Base-by-base conservation (phyloP, 2,329 filamentous ascomycete genomes). In the Fusarium subglutinans region DNA sequence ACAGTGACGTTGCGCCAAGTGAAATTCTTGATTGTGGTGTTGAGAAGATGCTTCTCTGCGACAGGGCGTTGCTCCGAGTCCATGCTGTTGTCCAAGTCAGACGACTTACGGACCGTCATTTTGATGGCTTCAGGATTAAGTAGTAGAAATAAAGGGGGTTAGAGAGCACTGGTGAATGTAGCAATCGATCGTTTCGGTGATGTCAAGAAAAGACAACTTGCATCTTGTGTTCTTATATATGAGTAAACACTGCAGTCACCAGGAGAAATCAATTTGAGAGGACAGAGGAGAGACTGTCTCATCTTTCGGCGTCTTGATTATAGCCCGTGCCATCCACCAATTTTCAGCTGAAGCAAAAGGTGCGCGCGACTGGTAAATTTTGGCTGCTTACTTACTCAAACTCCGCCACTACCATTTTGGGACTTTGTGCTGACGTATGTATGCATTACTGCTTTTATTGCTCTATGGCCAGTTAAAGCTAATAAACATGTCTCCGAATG, bases 1-100 rank as follows among this genome's bases (percentile, higher is more conserved):
- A 95, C 93, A 0, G 87, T 90, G 57, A 95, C 84, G 61, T 87
- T 85, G 53, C 86, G 84, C 93, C 93, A 96, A 8, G 89, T 86
- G 73, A 94, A 90, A 75, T 82, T 89, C 35, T 86, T 84, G 45
- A 95, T 89, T 1, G 87, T 88, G 22, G 87, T 87, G 82, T 95
- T 95, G 50, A 84, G 82, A 28, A 93, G 83, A 73, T 91, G 87
- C 51, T 86, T 85, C 50, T 84, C 81, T 26, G 79, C 78, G n/a
- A 78, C 76, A 15, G 76, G 69, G 37, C 60, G 61, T 55, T 76
- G 70, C 55, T 80, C 79, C 3, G 64, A 64, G 51, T 80, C 78
- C 74, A 78, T 78, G 24, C 35, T 57, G 11, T 57, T 43, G 17
- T 70, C 61, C 14, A 63, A 44, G 22, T 61, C 62, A 3, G 59